phyloP scores from a whole-genome alignment of 164 flowering plant species.

The Vitis cinerea region DNA sequence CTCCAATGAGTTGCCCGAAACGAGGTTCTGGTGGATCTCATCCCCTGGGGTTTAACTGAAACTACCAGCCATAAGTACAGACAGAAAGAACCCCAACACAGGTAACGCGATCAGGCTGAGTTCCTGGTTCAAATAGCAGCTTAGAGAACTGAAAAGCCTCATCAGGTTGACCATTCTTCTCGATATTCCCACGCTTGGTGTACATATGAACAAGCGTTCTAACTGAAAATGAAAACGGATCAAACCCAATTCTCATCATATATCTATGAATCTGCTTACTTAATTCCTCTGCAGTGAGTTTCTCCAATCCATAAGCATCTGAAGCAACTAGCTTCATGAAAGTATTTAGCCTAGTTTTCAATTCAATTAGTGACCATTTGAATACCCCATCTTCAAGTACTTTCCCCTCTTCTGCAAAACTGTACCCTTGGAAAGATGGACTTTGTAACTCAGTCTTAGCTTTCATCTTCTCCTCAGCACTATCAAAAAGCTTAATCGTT shows the following conservation, averaged over 20 bases:
- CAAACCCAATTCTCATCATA: slow-evolving; percentile 33
- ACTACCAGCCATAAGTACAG: slow-evolving; percentile 26
- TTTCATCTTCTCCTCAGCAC: too few relatives aligned
- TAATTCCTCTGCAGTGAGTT: slow-evolving; percentile 21
- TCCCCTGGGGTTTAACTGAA: too few relatives aligned
- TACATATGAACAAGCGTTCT: slow-evolving; percentile 41
- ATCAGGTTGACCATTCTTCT: slow-evolving; percentile 32
- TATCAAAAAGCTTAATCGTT: too few relatives aligned
- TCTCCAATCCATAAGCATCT: slow-evolving; percentile 26
- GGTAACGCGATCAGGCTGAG: slow-evolving; percentile 34
- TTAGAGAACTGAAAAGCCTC: slow-evolving; percentile 35
- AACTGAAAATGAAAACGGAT: slow-evolving; percentile 30
- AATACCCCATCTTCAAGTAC: too few relatives aligned
- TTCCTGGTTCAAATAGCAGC: slow-evolving; percentile 21
- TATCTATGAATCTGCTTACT: slow-evolving; percentile 39
- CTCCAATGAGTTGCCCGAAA: too few relatives aligned
- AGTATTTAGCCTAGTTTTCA: too few relatives aligned
- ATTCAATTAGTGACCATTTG: too few relatives aligned
- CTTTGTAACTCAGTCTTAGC: too few relatives aligned
- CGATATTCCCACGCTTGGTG: slow-evolving; percentile 36
- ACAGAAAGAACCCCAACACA: slow-evolving; percentile 38
- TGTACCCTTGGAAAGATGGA: too few relatives aligned
- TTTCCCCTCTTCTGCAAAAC: too few relatives aligned
- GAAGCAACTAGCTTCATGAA: too few relatives aligned
- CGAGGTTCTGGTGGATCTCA: too few relatives aligned